phyloP scores from a whole-genome alignment of 164 flowering plant species.

The Chloranthus sessilifolius region DNA sequence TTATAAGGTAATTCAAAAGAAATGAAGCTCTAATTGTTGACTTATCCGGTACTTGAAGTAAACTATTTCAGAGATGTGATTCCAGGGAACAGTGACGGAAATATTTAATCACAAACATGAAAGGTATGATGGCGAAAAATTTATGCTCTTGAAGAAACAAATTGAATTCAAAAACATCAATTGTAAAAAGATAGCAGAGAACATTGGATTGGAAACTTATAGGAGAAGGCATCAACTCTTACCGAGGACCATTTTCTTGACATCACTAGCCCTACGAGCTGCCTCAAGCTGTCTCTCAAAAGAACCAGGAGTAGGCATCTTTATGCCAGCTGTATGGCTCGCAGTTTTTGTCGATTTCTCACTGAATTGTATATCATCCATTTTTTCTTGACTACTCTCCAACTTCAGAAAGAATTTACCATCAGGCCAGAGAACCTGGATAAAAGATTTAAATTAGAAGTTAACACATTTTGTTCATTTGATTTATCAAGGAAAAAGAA shows the following conservation, averaged over 20 bases:
- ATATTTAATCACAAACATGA: no score
- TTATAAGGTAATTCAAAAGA: no score
- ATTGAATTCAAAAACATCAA: neutral
- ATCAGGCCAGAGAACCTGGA: conserved; percentile 86
- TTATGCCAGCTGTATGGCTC: conserved; percentile 24
- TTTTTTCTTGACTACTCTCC: conserved; percentile 16
- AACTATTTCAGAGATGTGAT: no score
- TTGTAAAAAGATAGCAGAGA: neutral
- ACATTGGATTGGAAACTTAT: neutral
- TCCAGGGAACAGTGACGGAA: no score
- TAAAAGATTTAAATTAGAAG: no score
- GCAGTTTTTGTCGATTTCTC: conserved; percentile 20
- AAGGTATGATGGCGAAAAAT: no score
- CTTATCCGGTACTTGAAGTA: no score
- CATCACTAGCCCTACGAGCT: conserved; percentile 83
- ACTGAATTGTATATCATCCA: conserved; percentile 19
- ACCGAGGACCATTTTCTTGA: conserved; percentile 85
- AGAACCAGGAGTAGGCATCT: conserved; percentile 37
- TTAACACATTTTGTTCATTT: no score
- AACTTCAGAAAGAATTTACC: conserved; percentile 68
- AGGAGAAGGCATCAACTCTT: conserved; percentile 18
- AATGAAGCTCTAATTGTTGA: no score
- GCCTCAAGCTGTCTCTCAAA: conserved; percentile 94
- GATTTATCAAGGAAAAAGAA: no score
- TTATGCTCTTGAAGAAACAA: no score